Base-by-base conservation (phyloP, 2,329 filamentous ascomycete genomes). In the Chaetoscypha palmicola region DNA sequence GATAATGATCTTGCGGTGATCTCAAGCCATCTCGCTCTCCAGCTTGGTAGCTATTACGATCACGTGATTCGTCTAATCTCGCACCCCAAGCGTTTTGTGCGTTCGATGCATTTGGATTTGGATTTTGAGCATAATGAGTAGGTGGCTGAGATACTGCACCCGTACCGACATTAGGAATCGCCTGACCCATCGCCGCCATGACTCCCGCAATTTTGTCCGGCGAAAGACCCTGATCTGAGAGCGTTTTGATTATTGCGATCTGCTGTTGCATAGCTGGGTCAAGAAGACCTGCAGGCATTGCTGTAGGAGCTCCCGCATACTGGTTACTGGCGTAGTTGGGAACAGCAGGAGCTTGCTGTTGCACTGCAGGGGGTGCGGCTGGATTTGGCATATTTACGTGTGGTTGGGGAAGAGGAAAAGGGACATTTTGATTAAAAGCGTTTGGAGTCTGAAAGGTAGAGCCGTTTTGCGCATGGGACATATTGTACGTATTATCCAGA, bases 191-290 rank as follows among this genome's bases (percentile, higher is more conserved):
- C 33, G 52, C 48, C 47, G 58, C 49, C 55, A 72, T 68, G 58
- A 81, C 68, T 53, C 69, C 69, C 50, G 76, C 70, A 55, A 83
- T 70, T 64, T 90, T 83, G 49, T 92, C 87, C 64, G 85, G 73
- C 2, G 85, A 76, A 20, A 92, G 71, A 37, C 86, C 86, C 63
- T 87, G 83, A 24, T 83, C 79, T 46, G 81, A 75, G 43, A 94
- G 72, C 9, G 84, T 73, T 65, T 89, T 85, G 56, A 94, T 76
- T 51, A 92, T 67, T 62, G 83, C 70, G 43, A 90, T 70, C 59
- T 89, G 84, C 61, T 85, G 76, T 53, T 86, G 79, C 45, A 84
- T 68, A 50, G 74, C 49, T 67, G 66, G 52, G 41, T 75, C 71
- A 61, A 74, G 59, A 45, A 62, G 65, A 48, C 63, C 56, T 37